Evolutionary conservation across 148 eudicot species (phyloP).

Genomic region (Rhododendron vialii): DNA sequence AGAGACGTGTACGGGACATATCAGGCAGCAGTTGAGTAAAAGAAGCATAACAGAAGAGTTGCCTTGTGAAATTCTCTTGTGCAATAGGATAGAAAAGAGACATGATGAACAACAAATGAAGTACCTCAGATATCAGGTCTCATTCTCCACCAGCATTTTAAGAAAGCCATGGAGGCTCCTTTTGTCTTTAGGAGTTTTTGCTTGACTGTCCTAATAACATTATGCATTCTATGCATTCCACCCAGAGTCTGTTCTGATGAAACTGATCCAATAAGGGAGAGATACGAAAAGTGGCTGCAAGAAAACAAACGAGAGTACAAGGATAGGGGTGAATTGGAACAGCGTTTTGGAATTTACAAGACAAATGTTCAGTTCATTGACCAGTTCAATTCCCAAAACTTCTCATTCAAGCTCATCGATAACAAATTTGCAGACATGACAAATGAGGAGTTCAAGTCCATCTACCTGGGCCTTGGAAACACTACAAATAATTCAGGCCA

Average conservation of each 20-base stretch:
- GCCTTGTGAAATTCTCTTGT: conserved; percentile 7
- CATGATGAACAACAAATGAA: background rate
- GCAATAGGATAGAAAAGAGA: conserved; percentile 7
- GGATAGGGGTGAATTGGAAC: conserved; percentile 17
- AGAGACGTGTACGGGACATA: background rate
- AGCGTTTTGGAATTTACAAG: conserved; percentile 24
- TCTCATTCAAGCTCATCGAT: conserved; percentile 43
- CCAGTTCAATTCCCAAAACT: conserved; percentile 26
- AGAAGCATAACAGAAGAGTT: background rate
- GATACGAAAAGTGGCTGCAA: conserved; percentile 26
- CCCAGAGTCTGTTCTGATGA: background rate
- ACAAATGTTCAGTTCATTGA: conserved; percentile 24
- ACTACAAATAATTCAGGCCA: background rate
- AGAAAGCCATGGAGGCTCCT: background rate
- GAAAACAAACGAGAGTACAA: conserved; percentile 7
- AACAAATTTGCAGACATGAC: conserved; percentile 61
- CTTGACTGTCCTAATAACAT: conserved; percentile 2
- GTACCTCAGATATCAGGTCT: background rate
- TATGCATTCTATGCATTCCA: conserved; percentile 9
- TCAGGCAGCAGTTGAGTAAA: background rate
- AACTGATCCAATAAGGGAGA: conserved; percentile 6
- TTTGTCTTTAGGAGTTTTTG: background rate
- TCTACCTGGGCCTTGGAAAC: conserved; percentile 32
- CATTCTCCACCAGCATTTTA: background rate
- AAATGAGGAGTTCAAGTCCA: conserved; percentile 44